phyloP scores from a whole-genome alignment of 139 green algal species.

The Coelastrella sp. region DNA sequence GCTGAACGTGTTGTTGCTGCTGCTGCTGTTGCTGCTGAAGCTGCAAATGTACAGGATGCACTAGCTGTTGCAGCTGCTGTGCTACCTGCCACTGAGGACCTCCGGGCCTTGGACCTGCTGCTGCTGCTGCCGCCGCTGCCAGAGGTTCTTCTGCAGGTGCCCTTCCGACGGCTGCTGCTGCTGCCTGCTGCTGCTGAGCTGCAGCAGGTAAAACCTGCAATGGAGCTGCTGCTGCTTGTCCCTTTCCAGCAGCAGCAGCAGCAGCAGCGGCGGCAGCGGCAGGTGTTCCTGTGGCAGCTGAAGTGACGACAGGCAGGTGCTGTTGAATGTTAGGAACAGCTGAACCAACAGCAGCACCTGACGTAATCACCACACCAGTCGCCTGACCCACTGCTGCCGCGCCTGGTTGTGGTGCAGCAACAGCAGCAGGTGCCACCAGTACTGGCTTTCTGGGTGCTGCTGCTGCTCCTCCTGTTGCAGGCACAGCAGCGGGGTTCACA shows the following conservation, averaged over 20 bases:
- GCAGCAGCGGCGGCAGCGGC: background rate
- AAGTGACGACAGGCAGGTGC: background rate
- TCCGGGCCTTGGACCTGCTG: background rate
- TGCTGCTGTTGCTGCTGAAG: conserved; percentile 17
- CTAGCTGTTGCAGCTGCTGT: conserved; percentile 29
- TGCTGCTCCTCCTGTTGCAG: conserved; percentile 19
- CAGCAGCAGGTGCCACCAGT: background rate
- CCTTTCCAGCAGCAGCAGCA: background rate
- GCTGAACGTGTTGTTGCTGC: background rate
- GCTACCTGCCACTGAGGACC: background rate
- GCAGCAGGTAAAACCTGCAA: background rate
- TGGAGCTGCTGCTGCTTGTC: background rate
- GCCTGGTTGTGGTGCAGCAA: background rate
- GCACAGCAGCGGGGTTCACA: conserved; percentile 20
- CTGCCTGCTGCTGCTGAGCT: background rate
- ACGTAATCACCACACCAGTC: background rate
- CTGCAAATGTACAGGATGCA: background rate
- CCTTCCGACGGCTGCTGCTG: conserved; percentile 2
- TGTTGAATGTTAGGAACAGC: background rate
- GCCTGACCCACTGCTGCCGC: background rate
- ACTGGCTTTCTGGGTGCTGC: background rate
- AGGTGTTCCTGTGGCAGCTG: background rate
- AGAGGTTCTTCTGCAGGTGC: background rate
- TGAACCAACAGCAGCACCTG: background rate
- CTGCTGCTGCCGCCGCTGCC: background rate